These are phyloP conservation scores for Termitomyces sp. DNA, from an alignment of 1,284 basidiomycete species.

Conservation along the genomic window DNA sequence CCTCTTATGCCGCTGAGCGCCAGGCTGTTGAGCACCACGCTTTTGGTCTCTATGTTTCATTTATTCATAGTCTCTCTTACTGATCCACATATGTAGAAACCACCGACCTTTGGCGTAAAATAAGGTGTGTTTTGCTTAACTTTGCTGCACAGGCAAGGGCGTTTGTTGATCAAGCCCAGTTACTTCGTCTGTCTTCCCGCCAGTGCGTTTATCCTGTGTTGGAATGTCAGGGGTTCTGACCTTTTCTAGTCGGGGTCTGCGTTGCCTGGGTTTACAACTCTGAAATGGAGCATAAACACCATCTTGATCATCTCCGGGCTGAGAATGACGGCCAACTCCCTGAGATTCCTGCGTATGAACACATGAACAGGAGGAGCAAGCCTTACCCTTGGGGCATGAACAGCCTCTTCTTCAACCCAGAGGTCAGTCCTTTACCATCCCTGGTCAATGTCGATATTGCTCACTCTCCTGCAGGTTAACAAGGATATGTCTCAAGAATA, in stretches of 20 bases:
- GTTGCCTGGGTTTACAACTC: slow-evolving; percentile 71
- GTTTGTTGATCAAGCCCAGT: slow-evolving; percentile 31
- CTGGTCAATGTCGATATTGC: slow-evolving; percentile 1
- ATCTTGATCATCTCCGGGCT: slow-evolving; percentile 65
- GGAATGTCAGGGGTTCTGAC: slow-evolving; percentile 5
- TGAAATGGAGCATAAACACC: slow-evolving; percentile 70
- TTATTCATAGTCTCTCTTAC: slow-evolving; percentile 6
- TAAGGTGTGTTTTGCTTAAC: slow-evolving; percentile 53
- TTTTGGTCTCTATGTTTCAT: slow-evolving; percentile 36
- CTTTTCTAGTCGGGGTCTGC: slow-evolving; percentile 52
- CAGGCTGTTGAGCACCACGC: slow-evolving; percentile 65
- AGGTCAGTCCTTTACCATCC: slow-evolving; percentile 38
- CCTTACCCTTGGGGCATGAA: slow-evolving; percentile 82
- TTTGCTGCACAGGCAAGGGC: background rate
- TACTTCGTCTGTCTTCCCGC: slow-evolving; percentile 72
- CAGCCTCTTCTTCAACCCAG: slow-evolving; percentile 75
- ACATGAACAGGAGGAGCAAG: slow-evolving; percentile 70
- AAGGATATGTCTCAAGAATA: slow-evolving; percentile 46
- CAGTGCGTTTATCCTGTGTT: slow-evolving; percentile 39
- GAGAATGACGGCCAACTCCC: slow-evolving; percentile 76
- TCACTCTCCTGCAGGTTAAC: slow-evolving; percentile 41
- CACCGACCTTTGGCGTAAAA: slow-evolving; percentile 78
- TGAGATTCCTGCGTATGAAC: slow-evolving; percentile 66
- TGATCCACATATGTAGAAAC: slow-evolving; percentile 45
- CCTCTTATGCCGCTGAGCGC: slow-evolving; percentile 50